Base-by-base conservation (phyloP, 192 early-diverging fungal species). In the Oehlia diaphana region DNA sequence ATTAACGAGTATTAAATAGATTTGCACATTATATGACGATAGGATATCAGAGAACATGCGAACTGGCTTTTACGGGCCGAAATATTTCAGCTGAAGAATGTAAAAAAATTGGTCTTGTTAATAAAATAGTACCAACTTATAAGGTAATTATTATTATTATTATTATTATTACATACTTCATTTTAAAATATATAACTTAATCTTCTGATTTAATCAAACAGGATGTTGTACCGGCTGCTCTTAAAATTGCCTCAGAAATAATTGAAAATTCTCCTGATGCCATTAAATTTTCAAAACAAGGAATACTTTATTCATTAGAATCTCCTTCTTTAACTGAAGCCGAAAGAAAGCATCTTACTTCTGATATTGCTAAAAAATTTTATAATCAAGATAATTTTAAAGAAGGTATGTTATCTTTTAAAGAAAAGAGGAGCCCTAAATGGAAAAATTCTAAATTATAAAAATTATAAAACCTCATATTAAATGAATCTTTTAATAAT, bases 231-330 rank as follows among this genome's bases (percentile, higher is more conserved):
- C 63, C 78, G 14, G 63, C 64, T 6, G 81, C 77, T 21, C 42
- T 84, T 14, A 67, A 79, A 16, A 80, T 71, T 72, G 85, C 85
- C 1, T 77, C 81, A 33, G 63, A 42, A 26, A 86, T 86, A 39
- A 79, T 74, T 37, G 58, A 77, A 49, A 86, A 83, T 66, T 86
- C 85, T 21, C 85, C 85, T n/a, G 85, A 86, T 76, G 84, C 84
- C 33, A 85, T 86, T 42, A 72, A 80, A 42, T 31, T 79, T 7
- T 83, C 85, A 35, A 86, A 86, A 63, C 78, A 72, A 69, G 85
- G 82, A 7, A 37, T 82, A 2, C 63, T 84, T 42, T 67, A 82
- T 31, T 81, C 83, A n/a, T 62, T 84, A 9, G 83, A 84, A 62
- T 68, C 74, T 37, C 77, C 49, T 39, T 84, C 83, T 6, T 31